phyloP scores from a whole-genome alignment of 768 basidiomycete genomes.

The Psilocybe cubensis region DNA sequence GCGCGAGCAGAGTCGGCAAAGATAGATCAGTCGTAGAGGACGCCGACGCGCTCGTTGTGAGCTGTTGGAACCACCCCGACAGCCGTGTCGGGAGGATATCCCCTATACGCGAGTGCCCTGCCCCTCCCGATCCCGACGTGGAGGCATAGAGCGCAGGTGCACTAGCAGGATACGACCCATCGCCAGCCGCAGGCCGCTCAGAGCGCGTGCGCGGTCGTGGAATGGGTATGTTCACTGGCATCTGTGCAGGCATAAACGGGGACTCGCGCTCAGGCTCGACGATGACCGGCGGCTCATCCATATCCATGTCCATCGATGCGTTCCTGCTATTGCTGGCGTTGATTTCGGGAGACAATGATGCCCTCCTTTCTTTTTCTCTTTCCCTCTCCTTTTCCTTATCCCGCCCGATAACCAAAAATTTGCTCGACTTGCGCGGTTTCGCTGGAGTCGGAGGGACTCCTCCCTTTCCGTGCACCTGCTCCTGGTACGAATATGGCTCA shows the following conservation, averaged over 20 bases:
- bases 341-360: neutral
- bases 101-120: conserved; percentile 52
- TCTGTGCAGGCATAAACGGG: no score
- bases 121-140: conserved; percentile 26
- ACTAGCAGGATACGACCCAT: no score
- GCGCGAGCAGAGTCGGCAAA: conserved; percentile 60
- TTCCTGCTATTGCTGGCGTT: conserved; percentile 4
- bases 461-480: no score
- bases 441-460: conserved; percentile 17
- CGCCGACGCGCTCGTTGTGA: conserved; percentile 72
- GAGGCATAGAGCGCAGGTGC: conserved; percentile 45
- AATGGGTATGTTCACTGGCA: conserved; percentile 50
- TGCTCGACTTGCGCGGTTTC: conserved; percentile 34
- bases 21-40: conserved; percentile 76
- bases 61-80: conserved; percentile 82
- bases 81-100: conserved; percentile 72
- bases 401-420: conserved; percentile 37
- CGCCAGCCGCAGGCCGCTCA: conserved; percentile 59
- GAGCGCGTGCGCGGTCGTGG: conserved; percentile 59
- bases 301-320: conserved; percentile 34
- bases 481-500: conserved; percentile 18
- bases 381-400: conserved; percentile 36
- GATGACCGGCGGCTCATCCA: conserved; percentile 65
- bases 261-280: no score
- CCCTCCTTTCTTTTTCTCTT: conserved; percentile 28